These are phyloP conservation scores for Citrus mangshanensis DNA, from an alignment of 345 rosid genomes.

Conservation along the genomic window DNA sequence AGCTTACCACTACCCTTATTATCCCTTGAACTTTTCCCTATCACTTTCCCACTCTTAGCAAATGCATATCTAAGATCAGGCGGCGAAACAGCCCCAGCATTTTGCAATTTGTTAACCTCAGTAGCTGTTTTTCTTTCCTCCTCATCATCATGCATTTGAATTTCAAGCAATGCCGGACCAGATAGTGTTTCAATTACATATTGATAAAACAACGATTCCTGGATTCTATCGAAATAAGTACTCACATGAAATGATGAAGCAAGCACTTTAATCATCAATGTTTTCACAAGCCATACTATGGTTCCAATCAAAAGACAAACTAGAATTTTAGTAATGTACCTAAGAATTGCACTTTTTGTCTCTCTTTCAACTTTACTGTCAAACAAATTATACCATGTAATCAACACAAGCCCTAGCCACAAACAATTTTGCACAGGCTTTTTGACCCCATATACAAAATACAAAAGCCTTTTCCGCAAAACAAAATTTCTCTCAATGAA, in stretches of 20 bases:
- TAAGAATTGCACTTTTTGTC: constrained; percentile 28
- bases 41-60: constrained; percentile 33
- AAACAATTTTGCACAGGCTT: constrained; percentile 82
- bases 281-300: constrained; percentile 79
- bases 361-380: constrained; percentile 49
- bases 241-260: constrained; percentile 93
- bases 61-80: constrained; percentile 55
- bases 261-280: constrained; percentile 70
- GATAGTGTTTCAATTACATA: constrained; percentile 81
- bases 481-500: constrained; percentile 79
- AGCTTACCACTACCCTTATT: constrained; percentile 35
- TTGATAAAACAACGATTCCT: constrained; percentile 73
- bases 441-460: constrained; percentile 79
- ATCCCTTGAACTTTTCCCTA: constrained; percentile 11
- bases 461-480: constrained; percentile 64
- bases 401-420: constrained; percentile 71
- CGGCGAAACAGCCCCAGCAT: constrained; percentile 58
- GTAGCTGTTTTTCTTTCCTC: constrained; percentile 33
- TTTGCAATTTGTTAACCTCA: constrained; percentile 51
- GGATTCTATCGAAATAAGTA: constrained; percentile 90
- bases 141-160: constrained; percentile 46
- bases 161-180: constrained; percentile 69
- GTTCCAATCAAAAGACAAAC: constrained; percentile 65
- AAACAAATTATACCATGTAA: constrained; percentile 72
- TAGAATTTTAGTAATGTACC: constrained; percentile 57